Conservation (phyloP, 148 eudicot genomes). For the Cornus kousa region DNA sequence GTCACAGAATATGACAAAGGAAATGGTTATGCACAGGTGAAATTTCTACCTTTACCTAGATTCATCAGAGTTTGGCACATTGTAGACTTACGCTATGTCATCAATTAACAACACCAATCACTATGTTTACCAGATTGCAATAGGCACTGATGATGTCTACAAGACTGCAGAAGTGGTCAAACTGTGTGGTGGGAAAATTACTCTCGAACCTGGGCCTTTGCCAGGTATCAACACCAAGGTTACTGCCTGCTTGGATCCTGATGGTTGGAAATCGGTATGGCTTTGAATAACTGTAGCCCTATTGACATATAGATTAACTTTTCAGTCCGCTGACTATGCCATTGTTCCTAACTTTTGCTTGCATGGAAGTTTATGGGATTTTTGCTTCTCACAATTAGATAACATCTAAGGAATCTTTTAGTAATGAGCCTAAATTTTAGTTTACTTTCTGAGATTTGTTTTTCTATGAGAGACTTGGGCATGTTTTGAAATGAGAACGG, state of each 20-base stretch:
- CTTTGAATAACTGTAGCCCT: not conserved
- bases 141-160: conserved; percentile 79
- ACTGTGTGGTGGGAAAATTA: conserved; percentile 60
- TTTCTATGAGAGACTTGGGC: not conserved
- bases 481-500: no score
- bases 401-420: not conserved
- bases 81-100: not conserved
- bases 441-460: not conserved
- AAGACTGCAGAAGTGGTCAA: conserved; percentile 67
- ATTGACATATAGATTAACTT: not conserved
- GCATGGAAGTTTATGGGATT: not conserved
- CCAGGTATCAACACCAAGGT: conserved; percentile 79
- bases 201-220: conserved; percentile 73
- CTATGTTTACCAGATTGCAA: conserved; percentile 54
- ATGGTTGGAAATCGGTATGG: conserved; percentile 81
- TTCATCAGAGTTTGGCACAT: not conserved
- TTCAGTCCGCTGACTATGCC: not conserved
- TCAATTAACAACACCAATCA: not conserved
- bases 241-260: conserved; percentile 83
- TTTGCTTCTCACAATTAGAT: not conserved
- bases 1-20: conserved; percentile 86
- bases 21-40: conserved; percentile 89
- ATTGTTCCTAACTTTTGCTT: not conserved
- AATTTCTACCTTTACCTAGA: conserved; percentile 5
- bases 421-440: not conserved